phyloP scores from a whole-genome alignment of 1,139 yeast species.

The Geotrichum cucujoidarum region DNA sequence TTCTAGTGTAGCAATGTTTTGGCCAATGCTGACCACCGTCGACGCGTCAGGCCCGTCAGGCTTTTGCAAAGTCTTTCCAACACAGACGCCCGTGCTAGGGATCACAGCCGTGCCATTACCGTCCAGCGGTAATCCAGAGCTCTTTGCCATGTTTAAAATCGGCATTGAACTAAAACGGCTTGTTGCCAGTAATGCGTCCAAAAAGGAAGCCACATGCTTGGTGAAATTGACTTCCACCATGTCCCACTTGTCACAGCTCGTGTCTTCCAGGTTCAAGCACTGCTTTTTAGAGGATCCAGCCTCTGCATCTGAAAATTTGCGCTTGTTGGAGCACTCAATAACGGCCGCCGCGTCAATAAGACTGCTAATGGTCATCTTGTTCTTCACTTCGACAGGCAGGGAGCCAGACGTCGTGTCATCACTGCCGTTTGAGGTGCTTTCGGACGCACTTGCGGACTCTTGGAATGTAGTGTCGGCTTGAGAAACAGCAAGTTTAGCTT shows the following conservation, averaged over 20 bases:
- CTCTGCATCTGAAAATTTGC: neutral
- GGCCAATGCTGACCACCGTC: slow-evolving; percentile 21
- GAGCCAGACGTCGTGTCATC: slow-evolving; percentile 5
- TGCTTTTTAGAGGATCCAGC: neutral
- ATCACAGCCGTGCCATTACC: slow-evolving; percentile 17
- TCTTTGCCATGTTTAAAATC: slow-evolving; percentile 12
- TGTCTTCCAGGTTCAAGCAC: slow-evolving; percentile 9
- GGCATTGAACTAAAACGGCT: slow-evolving; percentile 13
- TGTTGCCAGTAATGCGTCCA: slow-evolving; percentile 14
- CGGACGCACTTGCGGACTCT: no score
- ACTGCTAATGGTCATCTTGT: slow-evolving; percentile 30
- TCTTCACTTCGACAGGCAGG: neutral
- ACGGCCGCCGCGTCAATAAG: slow-evolving; percentile 32
- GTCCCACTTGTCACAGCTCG: slow-evolving; percentile 17
- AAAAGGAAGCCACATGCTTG: slow-evolving; percentile 9
- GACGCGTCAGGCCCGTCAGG: slow-evolving; percentile 5
- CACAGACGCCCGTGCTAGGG: slow-evolving; percentile 11
- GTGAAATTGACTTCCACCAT: slow-evolving; percentile 14
- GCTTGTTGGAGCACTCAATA: slow-evolving; percentile 20
- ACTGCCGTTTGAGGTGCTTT: neutral
- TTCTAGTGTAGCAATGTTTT: slow-evolving; percentile 33
- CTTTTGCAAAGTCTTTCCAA: neutral
- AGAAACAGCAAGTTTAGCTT: no score
- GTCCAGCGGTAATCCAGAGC: slow-evolving; percentile 16
- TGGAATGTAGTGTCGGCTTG: no score